phyloP scores from a whole-genome alignment of 306 rosid species.

The Cercis canadensis region DNA sequence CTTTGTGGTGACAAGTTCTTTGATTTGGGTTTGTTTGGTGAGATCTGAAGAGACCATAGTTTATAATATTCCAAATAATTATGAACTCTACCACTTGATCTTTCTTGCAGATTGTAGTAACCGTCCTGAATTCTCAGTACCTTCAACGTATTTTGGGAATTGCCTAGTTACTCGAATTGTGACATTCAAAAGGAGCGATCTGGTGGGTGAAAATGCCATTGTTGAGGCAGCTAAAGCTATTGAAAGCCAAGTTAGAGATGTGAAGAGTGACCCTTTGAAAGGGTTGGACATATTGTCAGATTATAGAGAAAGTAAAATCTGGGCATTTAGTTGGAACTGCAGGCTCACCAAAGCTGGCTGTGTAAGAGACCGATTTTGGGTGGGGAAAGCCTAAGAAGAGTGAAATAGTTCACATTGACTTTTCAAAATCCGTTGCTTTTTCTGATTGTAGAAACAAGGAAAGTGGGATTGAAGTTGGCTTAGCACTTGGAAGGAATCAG shows the following conservation, averaged over 20 bases:
- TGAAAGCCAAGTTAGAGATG: conserved; percentile 12
- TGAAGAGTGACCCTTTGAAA: conserved; percentile 1
- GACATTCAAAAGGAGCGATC: neutral
- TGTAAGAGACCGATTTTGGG: conserved; percentile 45
- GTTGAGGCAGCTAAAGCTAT: conserved; percentile 34
- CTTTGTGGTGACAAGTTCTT: conserved; percentile 41
- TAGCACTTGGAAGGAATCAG: neutral
- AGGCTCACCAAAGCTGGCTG: conserved; percentile 33
- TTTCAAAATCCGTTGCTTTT: conserved; percentile 12
- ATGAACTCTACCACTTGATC: neutral
- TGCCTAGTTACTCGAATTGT: conserved; percentile 2
- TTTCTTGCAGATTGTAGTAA: conserved; percentile 39
- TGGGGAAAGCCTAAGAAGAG: conserved; percentile 39
- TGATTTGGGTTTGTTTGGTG: conserved; percentile 37
- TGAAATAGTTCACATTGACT: conserved; percentile 32
- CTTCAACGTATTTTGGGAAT: conserved; percentile 39
- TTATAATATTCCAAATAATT: neutral
- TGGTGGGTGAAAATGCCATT: conserved; percentile 36
- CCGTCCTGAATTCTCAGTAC: conserved; percentile 12
- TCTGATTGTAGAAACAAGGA: conserved; percentile 10
- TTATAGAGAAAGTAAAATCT: neutral
- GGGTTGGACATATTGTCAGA: conserved; percentile 24
- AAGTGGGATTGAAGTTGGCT: conserved; percentile 37
- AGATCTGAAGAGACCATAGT: neutral
- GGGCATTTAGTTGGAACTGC: neutral